These are phyloP conservation scores for Acanthochlamys bracteata DNA, from an alignment of 106 monocot genomes.

Conservation along the genomic window DNA sequence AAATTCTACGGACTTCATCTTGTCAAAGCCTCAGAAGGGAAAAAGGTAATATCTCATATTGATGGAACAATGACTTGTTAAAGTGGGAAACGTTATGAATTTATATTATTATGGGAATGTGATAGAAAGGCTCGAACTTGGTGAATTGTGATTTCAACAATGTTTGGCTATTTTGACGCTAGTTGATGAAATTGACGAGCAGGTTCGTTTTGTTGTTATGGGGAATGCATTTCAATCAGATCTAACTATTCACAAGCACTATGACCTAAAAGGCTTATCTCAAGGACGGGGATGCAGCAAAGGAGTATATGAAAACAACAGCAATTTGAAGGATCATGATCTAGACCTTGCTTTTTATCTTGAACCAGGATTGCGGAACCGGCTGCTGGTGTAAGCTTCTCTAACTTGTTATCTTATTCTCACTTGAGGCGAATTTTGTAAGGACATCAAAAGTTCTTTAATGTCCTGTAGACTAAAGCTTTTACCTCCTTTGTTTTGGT, in stretches of 20 bases:
- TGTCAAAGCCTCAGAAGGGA: slow-evolving; percentile 8
- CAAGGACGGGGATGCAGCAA: slow-evolving; percentile 9
- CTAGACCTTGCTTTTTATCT: slow-evolving; percentile 11
- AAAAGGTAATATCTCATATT: slow-evolving; percentile 7
- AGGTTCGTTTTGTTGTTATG: slow-evolving; percentile 15
- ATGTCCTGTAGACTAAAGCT: no score
- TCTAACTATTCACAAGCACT: slow-evolving; percentile 5
- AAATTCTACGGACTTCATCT: slow-evolving; percentile 16
- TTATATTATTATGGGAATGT: neutral
- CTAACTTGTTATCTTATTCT: neutral
- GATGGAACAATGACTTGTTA: neutral
- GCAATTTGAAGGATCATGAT: slow-evolving; percentile 6
- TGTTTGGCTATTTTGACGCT: neutral
- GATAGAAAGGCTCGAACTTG: neutral
- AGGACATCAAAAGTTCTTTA: neutral
- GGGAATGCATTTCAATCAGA: slow-evolving; percentile 8
- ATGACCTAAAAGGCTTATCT: slow-evolving; percentile 14
- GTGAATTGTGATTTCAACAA: neutral
- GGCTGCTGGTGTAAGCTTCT: slow-evolving; percentile 5
- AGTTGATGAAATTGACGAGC: neutral
- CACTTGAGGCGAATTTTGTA: neutral
- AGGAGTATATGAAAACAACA: slow-evolving; percentile 3
- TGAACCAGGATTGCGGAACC: neutral
- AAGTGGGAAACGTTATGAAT: neutral
- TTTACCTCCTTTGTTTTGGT: neutral